phyloP scores from a whole-genome alignment of 1,139 yeast genomes.

The Yamadazyma trypodendri region DNA sequence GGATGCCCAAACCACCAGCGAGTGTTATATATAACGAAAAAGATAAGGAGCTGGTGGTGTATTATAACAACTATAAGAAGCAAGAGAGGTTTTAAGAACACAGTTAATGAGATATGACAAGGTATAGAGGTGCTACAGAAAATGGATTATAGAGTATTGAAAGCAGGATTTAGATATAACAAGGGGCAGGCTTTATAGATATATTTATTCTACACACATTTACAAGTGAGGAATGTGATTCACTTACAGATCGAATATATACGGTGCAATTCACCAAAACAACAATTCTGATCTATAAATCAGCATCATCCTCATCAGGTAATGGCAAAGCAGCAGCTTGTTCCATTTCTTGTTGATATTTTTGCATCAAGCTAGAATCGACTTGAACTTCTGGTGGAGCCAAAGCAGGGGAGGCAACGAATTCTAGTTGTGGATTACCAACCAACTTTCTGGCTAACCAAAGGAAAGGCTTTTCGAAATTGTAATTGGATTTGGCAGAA shows the following conservation, averaged over 20 bases:
- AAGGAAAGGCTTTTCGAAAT: constrained; percentile 99
- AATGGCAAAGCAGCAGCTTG: constrained; percentile 99
- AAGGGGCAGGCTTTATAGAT: too few relatives aligned
- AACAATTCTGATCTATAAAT: constrained; percentile 54
- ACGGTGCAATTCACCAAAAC: not conserved
- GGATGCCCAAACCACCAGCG: constrained; percentile 37
- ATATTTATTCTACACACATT: not conserved
- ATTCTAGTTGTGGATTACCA: constrained; percentile 97
- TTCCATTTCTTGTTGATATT: constrained; percentile 99
- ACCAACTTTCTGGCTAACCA: constrained; percentile 99
- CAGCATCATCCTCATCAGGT: constrained; percentile 99
- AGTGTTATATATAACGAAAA: constrained; percentile 23
- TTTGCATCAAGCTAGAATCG: constrained; percentile 93
- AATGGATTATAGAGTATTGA: too few relatives aligned
- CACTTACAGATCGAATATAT: not conserved
- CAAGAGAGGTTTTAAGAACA: not conserved
- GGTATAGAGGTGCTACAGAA: too few relatives aligned
- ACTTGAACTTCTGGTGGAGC: constrained; percentile 99
- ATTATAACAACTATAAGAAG: constrained; percentile 3
- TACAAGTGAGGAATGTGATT: not conserved
- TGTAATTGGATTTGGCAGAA: constrained; percentile 99
- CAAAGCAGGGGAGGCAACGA: constrained; percentile 98
- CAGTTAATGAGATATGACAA: not conserved
- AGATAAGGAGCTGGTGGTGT: constrained; percentile 10
- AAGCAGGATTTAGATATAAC: too few relatives aligned